These are phyloP conservation scores for Quambalaria eucalypti DNA, from an alignment of 1,284 basidiomycete genomes.

Conservation along the genomic window DNA sequence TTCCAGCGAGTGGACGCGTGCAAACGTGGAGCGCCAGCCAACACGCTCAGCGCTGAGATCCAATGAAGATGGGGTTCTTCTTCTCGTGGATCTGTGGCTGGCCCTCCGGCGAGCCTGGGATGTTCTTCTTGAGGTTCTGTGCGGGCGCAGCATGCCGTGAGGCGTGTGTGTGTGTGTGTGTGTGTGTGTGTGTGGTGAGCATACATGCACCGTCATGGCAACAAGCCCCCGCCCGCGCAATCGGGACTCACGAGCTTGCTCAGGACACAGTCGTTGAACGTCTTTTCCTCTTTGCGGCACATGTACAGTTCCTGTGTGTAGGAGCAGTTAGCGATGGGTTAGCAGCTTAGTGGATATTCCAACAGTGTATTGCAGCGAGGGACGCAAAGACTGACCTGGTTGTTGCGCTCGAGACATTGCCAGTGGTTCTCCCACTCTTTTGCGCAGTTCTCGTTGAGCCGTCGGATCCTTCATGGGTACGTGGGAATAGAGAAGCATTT, in stretches of 20 bases:
- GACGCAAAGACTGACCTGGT: constrained; percentile 61
- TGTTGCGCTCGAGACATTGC: constrained; percentile 87
- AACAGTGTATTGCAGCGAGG: neutral
- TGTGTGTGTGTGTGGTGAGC: no score
- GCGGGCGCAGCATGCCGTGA: no score
- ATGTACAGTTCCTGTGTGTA: constrained; percentile 68
- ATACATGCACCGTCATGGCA: neutral
- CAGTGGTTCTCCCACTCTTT: constrained; percentile 86
- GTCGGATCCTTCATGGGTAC: no score
- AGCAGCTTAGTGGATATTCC: constrained; percentile 1
- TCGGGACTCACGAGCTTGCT: constrained; percentile 65
- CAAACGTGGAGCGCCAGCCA: no score
- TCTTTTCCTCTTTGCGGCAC: constrained; percentile 81
- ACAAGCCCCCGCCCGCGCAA: neutral
- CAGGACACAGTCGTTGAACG: constrained; percentile 90
- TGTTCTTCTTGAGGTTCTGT: constrained; percentile 81
- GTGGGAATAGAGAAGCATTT: constrained; percentile 45
- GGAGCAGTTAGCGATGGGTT: neutral
- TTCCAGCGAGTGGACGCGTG: no score
- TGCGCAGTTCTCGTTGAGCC: constrained; percentile 85
- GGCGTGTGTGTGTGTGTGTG: no score
- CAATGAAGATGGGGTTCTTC: constrained; percentile 60
- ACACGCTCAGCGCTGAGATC: constrained; percentile 5
- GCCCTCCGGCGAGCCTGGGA: constrained; percentile 80
- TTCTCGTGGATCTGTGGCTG: constrained; percentile 83